A percentile compares a stretch with the other conserved stretches of the same genome.
phyloP scores from a whole-genome alignment of 31 red algal genomes.

The Pterothamnion heteromorphum region DNA sequence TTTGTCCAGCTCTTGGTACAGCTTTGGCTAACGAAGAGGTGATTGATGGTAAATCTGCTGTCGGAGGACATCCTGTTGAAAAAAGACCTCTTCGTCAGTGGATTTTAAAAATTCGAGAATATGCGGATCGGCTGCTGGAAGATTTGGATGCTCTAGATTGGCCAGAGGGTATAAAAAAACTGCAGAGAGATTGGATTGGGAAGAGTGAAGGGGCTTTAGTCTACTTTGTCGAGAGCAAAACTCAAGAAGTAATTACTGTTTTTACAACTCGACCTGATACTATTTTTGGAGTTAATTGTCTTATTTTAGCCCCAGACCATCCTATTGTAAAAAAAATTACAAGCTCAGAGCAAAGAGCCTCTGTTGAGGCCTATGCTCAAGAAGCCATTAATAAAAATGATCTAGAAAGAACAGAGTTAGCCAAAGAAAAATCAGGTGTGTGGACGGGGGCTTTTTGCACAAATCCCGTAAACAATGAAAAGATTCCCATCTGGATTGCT shows the following conservation, averaged over 20 bases:
- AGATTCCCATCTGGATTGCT: conserved; percentile 70
- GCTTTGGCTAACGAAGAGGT: conserved; percentile 89
- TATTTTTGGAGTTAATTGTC: conserved; percentile 59
- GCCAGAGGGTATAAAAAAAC: conserved; percentile 79
- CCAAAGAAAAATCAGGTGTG: conserved; percentile 65
- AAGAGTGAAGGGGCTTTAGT: conserved; percentile 55
- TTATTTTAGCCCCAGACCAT: conserved; percentile 69
- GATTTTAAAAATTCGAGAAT: conserved; percentile 75
- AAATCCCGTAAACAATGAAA: conserved; percentile 62
- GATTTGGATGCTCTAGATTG: conserved; percentile 80
- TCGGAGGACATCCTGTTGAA: conserved; percentile 64
- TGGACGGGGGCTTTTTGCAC: conserved; percentile 61
- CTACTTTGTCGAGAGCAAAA: conserved; percentile 43
- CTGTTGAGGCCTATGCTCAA: conserved; percentile 50
- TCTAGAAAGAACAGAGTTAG: conserved; percentile 57
- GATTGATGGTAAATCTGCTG: conserved; percentile 57
- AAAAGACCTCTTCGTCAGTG: conserved; percentile 79
- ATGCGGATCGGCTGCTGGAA: conserved; percentile 69
- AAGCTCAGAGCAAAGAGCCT: conserved; percentile 44
- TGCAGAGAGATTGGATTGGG: conserved; percentile 91
- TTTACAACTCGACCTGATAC: conserved; percentile 85
- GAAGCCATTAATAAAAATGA: conserved; percentile 50
- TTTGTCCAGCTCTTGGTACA: conserved; percentile 76
- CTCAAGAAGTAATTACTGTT: conserved; percentile 23
- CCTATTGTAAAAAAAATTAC: conserved; percentile 46